Conservation (phyloP, 2,329 filamentous ascomycete species). For the Dothistroma septosporum region DNA sequence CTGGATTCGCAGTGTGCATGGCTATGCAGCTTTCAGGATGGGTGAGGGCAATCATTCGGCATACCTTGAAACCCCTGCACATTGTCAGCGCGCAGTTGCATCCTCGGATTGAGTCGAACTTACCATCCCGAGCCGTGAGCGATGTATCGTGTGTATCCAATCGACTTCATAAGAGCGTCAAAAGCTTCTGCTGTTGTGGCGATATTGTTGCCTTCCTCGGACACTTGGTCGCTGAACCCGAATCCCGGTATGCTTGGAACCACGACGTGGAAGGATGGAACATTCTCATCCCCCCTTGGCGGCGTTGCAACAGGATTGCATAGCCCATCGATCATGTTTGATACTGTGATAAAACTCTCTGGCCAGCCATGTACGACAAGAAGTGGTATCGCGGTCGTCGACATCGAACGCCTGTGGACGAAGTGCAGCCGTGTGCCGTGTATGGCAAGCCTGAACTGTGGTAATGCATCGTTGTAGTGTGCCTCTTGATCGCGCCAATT, state of each 20-base stretch:
- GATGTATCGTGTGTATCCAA: constrained; percentile 58
- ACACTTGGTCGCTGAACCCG: constrained; percentile 62
- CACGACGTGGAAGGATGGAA: constrained; percentile 60
- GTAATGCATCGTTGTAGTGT: constrained; percentile 54
- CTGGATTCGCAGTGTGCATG: constrained; percentile 58
- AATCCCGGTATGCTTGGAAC: constrained; percentile 62
- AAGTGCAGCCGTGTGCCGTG: constrained; percentile 56
- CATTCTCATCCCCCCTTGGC: constrained; percentile 23
- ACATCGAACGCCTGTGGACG: constrained; percentile 56
- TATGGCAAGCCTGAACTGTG: constrained; percentile 61
- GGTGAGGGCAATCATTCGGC: constrained; percentile 45
- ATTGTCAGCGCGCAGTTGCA: background rate
- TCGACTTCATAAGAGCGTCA: constrained; percentile 55
- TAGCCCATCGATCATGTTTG: constrained; percentile 53
- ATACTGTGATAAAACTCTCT: constrained; percentile 58
- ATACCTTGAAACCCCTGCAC: constrained; percentile 42
- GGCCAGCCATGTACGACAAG: constrained; percentile 63
- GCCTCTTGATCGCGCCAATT: constrained; percentile 60
- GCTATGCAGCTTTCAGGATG: constrained; percentile 54
- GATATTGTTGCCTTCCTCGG: constrained; percentile 48
- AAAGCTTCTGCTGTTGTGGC: constrained; percentile 54
- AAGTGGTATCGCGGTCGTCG: constrained; percentile 56
- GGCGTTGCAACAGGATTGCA: constrained; percentile 49
- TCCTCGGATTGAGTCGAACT: constrained; percentile 14
- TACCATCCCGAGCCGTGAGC: constrained; percentile 52